A percentile compares a stretch with the other conserved stretches of the same genome.
phyloP scores from a whole-genome alignment of 2,329 filamentous ascomycete species.

The Neopestalotiopsis sp. region DNA sequence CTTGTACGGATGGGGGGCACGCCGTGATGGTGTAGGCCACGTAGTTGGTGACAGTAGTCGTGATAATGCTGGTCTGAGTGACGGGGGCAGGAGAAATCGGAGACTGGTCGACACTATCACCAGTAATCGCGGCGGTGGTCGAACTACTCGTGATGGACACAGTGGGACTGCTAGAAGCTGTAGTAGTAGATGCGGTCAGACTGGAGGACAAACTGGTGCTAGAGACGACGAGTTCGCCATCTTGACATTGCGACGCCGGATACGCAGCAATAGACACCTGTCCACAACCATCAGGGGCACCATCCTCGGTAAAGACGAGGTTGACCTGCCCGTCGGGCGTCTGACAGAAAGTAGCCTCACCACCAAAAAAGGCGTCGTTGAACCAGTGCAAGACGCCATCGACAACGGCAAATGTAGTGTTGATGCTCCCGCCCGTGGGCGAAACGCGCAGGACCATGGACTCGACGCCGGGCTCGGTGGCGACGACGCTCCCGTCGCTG shows the following conservation, averaged over 20 bases:
- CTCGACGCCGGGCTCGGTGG: constrained; percentile 16
- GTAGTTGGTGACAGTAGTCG: constrained; percentile 29
- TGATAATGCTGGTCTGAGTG: constrained; percentile 24
- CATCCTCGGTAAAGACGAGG: constrained; percentile 15
- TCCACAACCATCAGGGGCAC: constrained; percentile 16
- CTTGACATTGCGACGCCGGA: background rate
- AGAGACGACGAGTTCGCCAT: constrained; percentile 6
- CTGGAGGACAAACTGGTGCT: too few species aligned
- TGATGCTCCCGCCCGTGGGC: constrained; percentile 10
- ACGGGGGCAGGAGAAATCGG: background rate
- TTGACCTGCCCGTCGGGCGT: constrained; percentile 20
- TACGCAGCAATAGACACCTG: constrained; percentile 10
- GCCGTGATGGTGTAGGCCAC: constrained; percentile 27
- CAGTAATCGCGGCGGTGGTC: background rate
- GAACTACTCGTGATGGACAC: background rate
- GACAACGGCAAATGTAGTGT: constrained; percentile 15
- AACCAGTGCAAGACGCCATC: constrained; percentile 21
- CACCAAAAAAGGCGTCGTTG: constrained; percentile 22
- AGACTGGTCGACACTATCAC: background rate
- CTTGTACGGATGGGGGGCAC: constrained; percentile 15
- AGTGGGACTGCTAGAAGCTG: background rate
- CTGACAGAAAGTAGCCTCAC: constrained; percentile 23
- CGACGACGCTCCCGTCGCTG: constrained; percentile 18
- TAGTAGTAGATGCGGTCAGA: background rate
- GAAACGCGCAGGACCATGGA: constrained; percentile 18